phyloP scores from a whole-genome alignment of 805 yeast species.

The Candida succiphila region DNA sequence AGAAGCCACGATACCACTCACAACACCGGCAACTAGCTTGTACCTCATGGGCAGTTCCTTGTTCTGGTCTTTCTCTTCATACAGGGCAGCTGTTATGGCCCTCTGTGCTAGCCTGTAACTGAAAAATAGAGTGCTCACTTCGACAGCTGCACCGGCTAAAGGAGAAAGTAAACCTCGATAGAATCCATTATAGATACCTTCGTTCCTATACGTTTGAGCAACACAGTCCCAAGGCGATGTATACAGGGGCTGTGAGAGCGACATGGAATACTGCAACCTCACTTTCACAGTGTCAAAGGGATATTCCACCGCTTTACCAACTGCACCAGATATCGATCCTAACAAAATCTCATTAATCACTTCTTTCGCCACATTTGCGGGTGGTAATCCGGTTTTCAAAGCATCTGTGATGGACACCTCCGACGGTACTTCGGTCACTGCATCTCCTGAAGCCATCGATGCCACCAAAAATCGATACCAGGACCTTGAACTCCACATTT shows the following conservation, averaged over 20 bases:
- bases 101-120: slow-evolving; percentile 43
- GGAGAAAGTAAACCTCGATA: slow-evolving; percentile 79
- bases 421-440: too few relatives aligned
- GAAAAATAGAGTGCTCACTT: slow-evolving; percentile 72
- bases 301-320: slow-evolving; percentile 78
- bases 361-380: too few relatives aligned
- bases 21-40: slow-evolving; percentile 59
- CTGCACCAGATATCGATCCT: slow-evolving; percentile 64
- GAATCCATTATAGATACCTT: slow-evolving; percentile 65
- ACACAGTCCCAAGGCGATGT: slow-evolving; percentile 61
- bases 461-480: too few relatives aligned
- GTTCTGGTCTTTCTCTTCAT: slow-evolving; percentile 10
- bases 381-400: too few relatives aligned
- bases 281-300: slow-evolving; percentile 94
- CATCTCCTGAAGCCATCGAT: too few relatives aligned
- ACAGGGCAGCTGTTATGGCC: slow-evolving; percentile 18
- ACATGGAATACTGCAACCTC: slow-evolving; percentile 65
- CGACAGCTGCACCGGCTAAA: slow-evolving; percentile 81
- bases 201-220: slow-evolving; percentile 45
- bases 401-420: too few relatives aligned
- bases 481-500: too few relatives aligned
- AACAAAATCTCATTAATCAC: slow-evolving; percentile 30
- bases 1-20: slow-evolving; percentile 76
- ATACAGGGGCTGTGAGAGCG: slow-evolving; percentile 38
- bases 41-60: slow-evolving; percentile 13